Percentiles rank a stretch among this genome's conserved stretches.
phyloP scores from a whole-genome alignment of 306 rosid species.

The Boehmeria nivea region DNA sequence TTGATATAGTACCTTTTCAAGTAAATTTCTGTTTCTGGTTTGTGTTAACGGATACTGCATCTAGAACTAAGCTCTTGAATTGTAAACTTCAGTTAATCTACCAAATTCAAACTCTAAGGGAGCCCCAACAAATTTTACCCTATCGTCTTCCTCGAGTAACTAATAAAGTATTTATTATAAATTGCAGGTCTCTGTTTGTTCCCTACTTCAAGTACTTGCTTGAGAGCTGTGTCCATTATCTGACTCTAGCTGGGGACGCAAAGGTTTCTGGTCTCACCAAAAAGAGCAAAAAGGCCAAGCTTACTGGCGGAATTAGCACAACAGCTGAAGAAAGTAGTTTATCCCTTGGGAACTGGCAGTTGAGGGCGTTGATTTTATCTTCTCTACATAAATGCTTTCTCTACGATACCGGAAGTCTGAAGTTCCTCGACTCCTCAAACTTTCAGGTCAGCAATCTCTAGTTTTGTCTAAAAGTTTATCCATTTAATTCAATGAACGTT shows the following conservation, averaged over 20 bases:
- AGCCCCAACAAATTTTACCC: background rate
- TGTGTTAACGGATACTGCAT: too few relatives aligned
- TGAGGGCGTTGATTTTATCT: slow-evolving; percentile 67
- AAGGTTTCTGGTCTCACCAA: slow-evolving; percentile 29
- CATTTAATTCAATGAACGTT: background rate
- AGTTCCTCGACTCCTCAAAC: slow-evolving; percentile 74
- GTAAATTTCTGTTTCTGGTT: too few relatives aligned
- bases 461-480: background rate
- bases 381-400: slow-evolving; percentile 85
- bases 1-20: too few relatives aligned
- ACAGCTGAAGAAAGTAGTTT: slow-evolving; percentile 36
- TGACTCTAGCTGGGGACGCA: slow-evolving; percentile 42
- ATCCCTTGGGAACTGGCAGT: slow-evolving; percentile 63
- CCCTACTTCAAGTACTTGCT: slow-evolving; percentile 90
- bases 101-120: background rate
- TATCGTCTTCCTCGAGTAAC: background rate
- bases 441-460: slow-evolving; percentile 54
- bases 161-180: background rate
- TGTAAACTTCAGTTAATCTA: background rate
- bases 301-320: too few relatives aligned
- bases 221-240: slow-evolving; percentile 61
- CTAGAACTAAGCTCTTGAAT: background rate
- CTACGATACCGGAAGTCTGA: slow-evolving; percentile 67
- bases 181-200: slow-evolving; percentile 82
- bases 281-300: slow-evolving; percentile 76